Evolutionary conservation across 108 stramenopile species (phyloP), one percentile per base, ranked within the genome.

Genomic region (Conticribra guillardii): DNA sequence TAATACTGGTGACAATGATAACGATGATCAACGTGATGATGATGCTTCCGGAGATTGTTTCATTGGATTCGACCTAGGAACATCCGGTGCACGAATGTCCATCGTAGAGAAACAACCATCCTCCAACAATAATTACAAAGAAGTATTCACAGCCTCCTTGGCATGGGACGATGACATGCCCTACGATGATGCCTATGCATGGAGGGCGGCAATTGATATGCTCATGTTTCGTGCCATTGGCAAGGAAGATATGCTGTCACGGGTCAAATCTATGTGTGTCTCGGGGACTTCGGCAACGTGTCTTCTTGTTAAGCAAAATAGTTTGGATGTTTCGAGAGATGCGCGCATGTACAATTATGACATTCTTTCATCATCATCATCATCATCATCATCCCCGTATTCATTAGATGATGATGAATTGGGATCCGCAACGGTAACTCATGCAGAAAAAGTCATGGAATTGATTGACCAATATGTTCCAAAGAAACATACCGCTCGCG

Each of bases 201-300:
- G 93, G 93, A 75, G 70, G 62, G 54, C 59, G 23, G 88, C 93
- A 1, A 60, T 94, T 15, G 69, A 85, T 50, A 78, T 47, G 2
- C 63, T 94, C 3, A 51, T 94, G 44, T 31, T 53, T 26, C 75
- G 79, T 24, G 83, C 86, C 71, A 33, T 29, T 16, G 33, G 74
- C 16, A 53, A 48, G 56, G 47, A 62, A 0, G 70, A 69, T 11
- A 24, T 66, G 22, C 60, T 87, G 73, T 53, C 74, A 2, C 57
- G 60, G 30, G 85, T 90, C 7, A 69, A 65, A 50, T 60, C 89
- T 8, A 87, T 94, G 52, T 94, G 93, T 59, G 82, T 91, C 27
- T 91, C 90, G 24, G 93, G 93, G 19, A 94, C 93, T 23, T 89
- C 89, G 2, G 88, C 93, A 2, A 86, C 88, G 30, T 94, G 93